Evolutionary conservation across 2,329 filamentous ascomycete species (phyloP).

Genomic region (Diaporthe capsici): DNA sequence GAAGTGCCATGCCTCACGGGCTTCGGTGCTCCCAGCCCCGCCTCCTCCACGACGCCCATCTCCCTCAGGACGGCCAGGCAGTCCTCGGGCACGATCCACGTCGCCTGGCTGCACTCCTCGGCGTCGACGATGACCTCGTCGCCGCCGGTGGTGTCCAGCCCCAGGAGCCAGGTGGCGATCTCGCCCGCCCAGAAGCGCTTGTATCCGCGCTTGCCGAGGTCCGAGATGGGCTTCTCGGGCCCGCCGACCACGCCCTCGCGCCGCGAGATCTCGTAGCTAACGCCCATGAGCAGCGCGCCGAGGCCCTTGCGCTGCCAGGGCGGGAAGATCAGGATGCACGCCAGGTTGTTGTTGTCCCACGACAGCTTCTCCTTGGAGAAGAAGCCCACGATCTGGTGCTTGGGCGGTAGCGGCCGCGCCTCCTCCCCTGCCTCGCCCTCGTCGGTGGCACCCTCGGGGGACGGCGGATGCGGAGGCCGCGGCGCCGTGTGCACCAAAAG

Average conservation of each 20-base stretch:
- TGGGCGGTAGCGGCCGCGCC: conserved; percentile 42
- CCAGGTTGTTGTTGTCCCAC: conserved; percentile 98
- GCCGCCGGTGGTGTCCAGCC: conserved; percentile 53
- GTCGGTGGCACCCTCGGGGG: not conserved
- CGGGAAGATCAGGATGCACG: conserved; percentile 95
- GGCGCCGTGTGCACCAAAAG: conserved; percentile 83
- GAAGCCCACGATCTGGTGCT: conserved; percentile 85
- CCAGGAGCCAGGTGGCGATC: conserved; percentile 78
- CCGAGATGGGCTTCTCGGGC: conserved; percentile 93
- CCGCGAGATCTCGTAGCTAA: conserved; percentile 91
- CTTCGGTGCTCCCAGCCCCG: conserved; percentile 61
- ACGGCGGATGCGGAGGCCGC: conserved; percentile 42
- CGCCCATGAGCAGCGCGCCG: conserved; percentile 89
- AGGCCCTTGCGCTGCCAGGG: conserved; percentile 94
- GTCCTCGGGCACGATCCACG: conserved; percentile 89
- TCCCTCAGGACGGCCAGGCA: conserved; percentile 82
- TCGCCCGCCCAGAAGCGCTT: conserved; percentile 88
- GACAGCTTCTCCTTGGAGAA: conserved; percentile 99
- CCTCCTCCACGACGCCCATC: conserved; percentile 80
- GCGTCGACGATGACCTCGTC: conserved; percentile 72
- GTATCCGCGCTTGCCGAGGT: conserved; percentile 87
- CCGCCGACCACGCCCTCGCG: conserved; percentile 88
- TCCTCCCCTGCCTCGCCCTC: not conserved
- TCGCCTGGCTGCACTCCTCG: conserved; percentile 79
- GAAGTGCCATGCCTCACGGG: conserved; percentile 24